Evolutionary conservation across 2,329 filamentous ascomycete genomes (phyloP).

Genomic region (Penicillium sp.): DNA sequence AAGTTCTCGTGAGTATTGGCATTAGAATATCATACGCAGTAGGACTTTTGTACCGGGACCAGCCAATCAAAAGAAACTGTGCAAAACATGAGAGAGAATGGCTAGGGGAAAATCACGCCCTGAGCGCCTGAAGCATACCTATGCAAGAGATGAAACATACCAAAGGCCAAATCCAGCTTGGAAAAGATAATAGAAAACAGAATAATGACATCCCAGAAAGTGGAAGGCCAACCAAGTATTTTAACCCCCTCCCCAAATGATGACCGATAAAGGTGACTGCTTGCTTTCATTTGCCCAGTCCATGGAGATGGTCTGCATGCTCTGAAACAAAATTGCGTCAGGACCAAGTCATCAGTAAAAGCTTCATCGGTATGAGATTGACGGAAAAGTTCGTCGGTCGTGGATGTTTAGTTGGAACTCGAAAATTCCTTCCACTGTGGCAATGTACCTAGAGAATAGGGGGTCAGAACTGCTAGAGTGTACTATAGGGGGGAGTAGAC

Average conservation of each 20-base stretch:
- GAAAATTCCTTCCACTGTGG: slow-evolving; percentile 50
- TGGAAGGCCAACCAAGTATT: neutral
- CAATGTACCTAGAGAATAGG: slow-evolving; percentile 41
- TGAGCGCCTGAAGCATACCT: slow-evolving; percentile 21
- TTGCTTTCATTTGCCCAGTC: neutral
- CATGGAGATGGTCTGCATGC: neutral
- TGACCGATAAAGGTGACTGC: neutral
- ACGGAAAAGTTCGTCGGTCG: slow-evolving; percentile 50
- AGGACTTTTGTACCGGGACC: slow-evolving; percentile 21
- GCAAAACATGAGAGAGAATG: slow-evolving; percentile 7
- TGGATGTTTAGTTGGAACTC: slow-evolving; percentile 48
- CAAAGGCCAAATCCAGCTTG: neutral
- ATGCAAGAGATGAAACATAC: slow-evolving; percentile 17
- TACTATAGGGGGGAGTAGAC: slow-evolving; percentile 16
- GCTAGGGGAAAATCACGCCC: slow-evolving; percentile 11
- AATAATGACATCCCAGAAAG: neutral
- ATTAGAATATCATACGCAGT: slow-evolving; percentile 11
- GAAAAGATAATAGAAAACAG: neutral
- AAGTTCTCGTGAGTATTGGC: slow-evolving; percentile 3
- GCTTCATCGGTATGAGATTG: slow-evolving; percentile 42
- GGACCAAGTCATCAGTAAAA: neutral
- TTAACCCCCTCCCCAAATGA: neutral
- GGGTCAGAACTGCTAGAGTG: neutral
- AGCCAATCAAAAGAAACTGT: slow-evolving; percentile 14
- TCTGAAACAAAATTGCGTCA: neutral